Base-by-base conservation (phyloP, 2,329 filamentous ascomycete species). In the Graphilbum fragrans region DNA sequence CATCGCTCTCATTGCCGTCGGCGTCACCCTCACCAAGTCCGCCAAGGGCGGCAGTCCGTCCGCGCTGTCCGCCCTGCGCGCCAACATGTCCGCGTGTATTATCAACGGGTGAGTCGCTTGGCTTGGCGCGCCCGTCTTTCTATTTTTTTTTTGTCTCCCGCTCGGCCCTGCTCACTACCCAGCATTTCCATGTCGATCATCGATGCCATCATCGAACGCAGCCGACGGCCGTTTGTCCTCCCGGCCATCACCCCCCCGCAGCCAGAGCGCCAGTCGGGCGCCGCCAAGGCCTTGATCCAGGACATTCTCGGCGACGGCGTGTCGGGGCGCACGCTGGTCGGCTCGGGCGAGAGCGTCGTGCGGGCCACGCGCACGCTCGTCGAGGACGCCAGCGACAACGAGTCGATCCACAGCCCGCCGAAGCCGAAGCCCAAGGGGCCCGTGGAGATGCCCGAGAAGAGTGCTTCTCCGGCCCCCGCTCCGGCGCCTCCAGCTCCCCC, bases 1-100 rank as follows among this genome's bases (percentile, higher is more conserved):
- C 0, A 47, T 52, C 1, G 48, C 55, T 0, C 39, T 54, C 7
- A 47, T 58, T 6, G 46, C 54, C 4, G 48, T 55, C 3, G 51
- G 51, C 4, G 50, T 57, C 8, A 49, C 52, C n/a, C 32, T 34
- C n/a, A 19, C 5, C 17, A 19, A 19, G 32, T 10, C 5, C 17
- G 32, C 32, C 29, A 10, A 16, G 11, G 5, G 11, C 29, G 29
- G 6, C 5, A 31, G 29, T 14, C 8, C 29, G 9, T 17, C 35
- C 2, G 35, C 46, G 1, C 8, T 29, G 3, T 36, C 35, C 2
- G 29, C 42, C 3, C 27, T 50, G 12, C 42, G 43, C 5, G 39
- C 45, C 2, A 42, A 48, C 12, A 22, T 50, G 29, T 45, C 45
- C 6, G 41, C 47, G 4, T 43, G 45, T 25, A 20, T 41, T 3